Base-by-base conservation (phyloP, 345 rosid species). In the Theobroma cacao region DNA sequence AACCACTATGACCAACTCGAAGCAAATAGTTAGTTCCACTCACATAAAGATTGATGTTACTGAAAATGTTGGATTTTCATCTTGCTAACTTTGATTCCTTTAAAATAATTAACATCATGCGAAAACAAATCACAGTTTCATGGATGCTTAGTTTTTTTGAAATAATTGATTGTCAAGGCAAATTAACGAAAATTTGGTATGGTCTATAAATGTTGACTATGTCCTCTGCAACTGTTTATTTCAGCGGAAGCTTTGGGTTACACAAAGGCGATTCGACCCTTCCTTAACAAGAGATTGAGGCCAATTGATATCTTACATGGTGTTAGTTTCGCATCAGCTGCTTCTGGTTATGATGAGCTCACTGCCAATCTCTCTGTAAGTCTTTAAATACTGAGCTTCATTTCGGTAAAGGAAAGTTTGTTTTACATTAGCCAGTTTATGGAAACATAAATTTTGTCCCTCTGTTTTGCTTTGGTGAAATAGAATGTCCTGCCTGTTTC, bases 311-410 rank as follows among this genome's bases (percentile, higher is more conserved):
- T 95, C 60, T 62, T 84, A 68, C 89, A 84, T 62, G 98, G 98
- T 20, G 97, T 90, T 72, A 95, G 98, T 79, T 93, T 95, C 79
- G 98, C 97, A 58, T 95, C 98, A 13, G 95, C 98, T 24, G 98
- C 86, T 84, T 91, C 98, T 24, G 98, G 98, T 34, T 95, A 93
- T 36, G 97, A 94, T 48, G 95, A 90, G 59, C 85, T 91, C 63
- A 94, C 98, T 14, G 97, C 98, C 52, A 93, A 94, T 72, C 71
- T 93, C 50, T 90, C 94, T 0, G 98, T 94, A 84, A 86, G 89
- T 36, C 67, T 76, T 34, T 4, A 12, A 67, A 47, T 36, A 22
- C 30, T 70, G 30, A 71, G 48, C n/a, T 17, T 13, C 28, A 2
- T 65, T 8, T 13, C 10, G 13, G 24, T 40, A n/a, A n/a, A n/a